phyloP scores from a whole-genome alignment of 768 basidiomycete genomes.

The Termitomyces sp. region DNA sequence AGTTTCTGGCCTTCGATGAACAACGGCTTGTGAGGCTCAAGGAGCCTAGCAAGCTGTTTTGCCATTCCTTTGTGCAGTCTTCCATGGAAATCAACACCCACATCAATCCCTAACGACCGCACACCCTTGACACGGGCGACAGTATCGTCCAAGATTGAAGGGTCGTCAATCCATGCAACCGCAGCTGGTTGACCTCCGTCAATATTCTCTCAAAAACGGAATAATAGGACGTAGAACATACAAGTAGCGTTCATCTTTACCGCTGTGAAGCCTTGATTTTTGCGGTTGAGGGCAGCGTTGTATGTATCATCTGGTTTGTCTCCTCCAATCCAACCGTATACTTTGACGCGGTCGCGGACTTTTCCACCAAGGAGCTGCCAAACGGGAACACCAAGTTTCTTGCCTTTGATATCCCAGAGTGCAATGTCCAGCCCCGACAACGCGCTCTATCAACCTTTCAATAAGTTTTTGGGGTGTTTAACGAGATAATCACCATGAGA shows the following conservation, averaged over 20 bases:
- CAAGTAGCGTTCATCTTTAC: conserved; percentile 72
- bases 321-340: conserved; percentile 60
- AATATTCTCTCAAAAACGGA: background rate
- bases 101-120: conserved; percentile 51
- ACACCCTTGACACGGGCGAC: conserved; percentile 49
- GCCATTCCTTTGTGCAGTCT: conserved; percentile 66
- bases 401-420: conserved; percentile 78
- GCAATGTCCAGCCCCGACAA: conserved; percentile 64
- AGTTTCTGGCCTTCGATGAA: conserved; percentile 52
- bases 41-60: conserved; percentile 55
- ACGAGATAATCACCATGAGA: conserved; percentile 44
- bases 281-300: conserved; percentile 45
- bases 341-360: conserved; percentile 52
- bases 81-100: conserved; percentile 68
- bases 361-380: conserved; percentile 68
- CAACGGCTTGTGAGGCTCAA: conserved; percentile 54
- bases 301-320: conserved; percentile 47
- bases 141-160: conserved; percentile 41
- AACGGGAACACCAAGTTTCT: conserved; percentile 58
- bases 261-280: conserved; percentile 58
- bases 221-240: conserved; percentile 16
- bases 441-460: conserved; percentile 31
- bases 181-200: conserved; percentile 15
- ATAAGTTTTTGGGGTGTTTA: background rate
- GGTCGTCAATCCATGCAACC: conserved; percentile 59